phyloP scores from a whole-genome alignment of 352 stramenopile genomes.

The Phytophthora citricola region DNA sequence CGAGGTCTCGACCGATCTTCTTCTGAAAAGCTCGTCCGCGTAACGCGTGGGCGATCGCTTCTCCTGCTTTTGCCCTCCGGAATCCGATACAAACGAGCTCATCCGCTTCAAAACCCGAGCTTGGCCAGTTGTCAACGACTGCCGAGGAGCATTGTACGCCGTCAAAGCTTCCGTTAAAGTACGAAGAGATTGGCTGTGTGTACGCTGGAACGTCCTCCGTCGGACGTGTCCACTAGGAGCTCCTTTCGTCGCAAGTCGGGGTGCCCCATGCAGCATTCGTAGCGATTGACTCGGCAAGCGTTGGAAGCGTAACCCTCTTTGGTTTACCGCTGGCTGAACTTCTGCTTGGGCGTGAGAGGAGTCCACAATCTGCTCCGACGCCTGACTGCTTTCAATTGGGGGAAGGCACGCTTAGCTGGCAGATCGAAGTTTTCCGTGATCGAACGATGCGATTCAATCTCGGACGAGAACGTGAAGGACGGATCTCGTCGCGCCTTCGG shows the following conservation, averaged over 20 bases:
- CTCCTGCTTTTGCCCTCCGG: neutral
- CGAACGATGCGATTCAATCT: slow-evolving; percentile 14
- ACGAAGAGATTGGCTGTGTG: slow-evolving; percentile 26
- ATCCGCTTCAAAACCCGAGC: slow-evolving; percentile 26
- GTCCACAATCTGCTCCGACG: too few relatives aligned
- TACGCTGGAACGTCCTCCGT: slow-evolving; percentile 26
- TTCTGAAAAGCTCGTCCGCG: slow-evolving; percentile 33
- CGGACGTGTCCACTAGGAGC: neutral
- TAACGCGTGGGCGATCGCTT: slow-evolving; percentile 36
- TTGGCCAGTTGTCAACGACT: slow-evolving; percentile 5
- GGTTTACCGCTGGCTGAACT: neutral
- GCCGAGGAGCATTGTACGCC: neutral
- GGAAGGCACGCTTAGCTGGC: too few relatives aligned
- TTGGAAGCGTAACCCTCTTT: slow-evolving; percentile 19
- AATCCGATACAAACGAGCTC: slow-evolving; percentile 35
- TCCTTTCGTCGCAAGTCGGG: too few relatives aligned
- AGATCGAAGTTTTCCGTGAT: neutral
- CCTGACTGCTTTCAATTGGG: too few relatives aligned
- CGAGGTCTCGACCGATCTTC: slow-evolving; percentile 4
- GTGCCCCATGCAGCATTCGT: neutral
- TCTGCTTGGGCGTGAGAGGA: neutral
- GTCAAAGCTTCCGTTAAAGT: slow-evolving; percentile 17
- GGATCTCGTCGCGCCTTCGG: too few relatives aligned
- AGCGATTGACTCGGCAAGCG: slow-evolving; percentile 29
- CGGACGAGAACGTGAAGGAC: slow-evolving; percentile 20